Evolutionary conservation across 2,329 filamentous ascomycete species (phyloP).

Genomic region (Zopfia rhizophila): DNA sequence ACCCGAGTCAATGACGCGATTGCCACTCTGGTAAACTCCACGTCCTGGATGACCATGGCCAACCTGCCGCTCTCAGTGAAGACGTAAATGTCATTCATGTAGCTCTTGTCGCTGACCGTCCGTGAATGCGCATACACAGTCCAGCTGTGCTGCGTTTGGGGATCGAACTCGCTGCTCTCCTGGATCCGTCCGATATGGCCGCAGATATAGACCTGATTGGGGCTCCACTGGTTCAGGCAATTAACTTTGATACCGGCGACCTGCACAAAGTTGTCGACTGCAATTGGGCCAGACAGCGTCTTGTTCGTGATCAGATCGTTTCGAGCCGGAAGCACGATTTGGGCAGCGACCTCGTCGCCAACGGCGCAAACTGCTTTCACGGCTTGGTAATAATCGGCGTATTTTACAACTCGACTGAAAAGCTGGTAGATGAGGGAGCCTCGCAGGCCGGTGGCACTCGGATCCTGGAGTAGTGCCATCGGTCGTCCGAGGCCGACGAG

Average conservation of each 20-base stretch:
- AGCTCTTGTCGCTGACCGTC: neutral
- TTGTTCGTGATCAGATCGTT: neutral
- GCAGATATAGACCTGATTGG: neutral
- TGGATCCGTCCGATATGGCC: neutral
- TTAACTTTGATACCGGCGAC: slow-evolving; percentile 28
- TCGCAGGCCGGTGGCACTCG: neutral
- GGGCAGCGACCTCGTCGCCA: neutral
- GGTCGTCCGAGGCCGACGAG: too few species aligned
- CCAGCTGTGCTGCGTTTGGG: neutral
- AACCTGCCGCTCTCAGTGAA: neutral
- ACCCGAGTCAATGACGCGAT: neutral
- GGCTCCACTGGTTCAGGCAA: slow-evolving; percentile 6
- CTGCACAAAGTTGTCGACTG: slow-evolving; percentile 25
- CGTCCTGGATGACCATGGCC: neutral
- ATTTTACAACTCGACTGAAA: neutral
- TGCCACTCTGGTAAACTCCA: neutral
- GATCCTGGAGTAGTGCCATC: too few species aligned
- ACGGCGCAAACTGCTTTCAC: neutral
- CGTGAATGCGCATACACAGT: neutral
- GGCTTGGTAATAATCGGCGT: slow-evolving; percentile 1
- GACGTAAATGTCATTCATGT: neutral
- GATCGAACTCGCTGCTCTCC: neutral
- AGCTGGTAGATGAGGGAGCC: slow-evolving; percentile 2
- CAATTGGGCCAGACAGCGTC: slow-evolving; percentile 8
- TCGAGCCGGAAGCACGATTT: neutral